Base-by-base conservation (phyloP, 352 stramenopile genomes). In the Globisporangium viniferum region DNA sequence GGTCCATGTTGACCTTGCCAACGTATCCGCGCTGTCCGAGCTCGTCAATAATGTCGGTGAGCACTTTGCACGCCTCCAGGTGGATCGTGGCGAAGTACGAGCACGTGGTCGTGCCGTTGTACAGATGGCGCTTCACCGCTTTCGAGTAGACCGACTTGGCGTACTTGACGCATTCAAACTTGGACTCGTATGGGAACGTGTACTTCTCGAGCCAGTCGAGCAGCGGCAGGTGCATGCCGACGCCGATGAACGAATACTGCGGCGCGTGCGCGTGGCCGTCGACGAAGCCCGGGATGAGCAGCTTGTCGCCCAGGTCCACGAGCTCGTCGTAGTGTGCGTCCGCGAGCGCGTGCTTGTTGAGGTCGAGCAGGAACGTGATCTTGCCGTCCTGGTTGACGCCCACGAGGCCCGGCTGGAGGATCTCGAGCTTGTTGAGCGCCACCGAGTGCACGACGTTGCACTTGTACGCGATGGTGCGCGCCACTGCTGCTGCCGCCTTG, bases 1-100 rank as follows among this genome's bases (percentile, higher is more conserved):
- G 89, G 77, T 99, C 96, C 96, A 99, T 98, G 72, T 94, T 97
- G 70, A 99, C 95, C 72, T 99, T 99, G 46, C 94, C 95, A 9
- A 98, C 77, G 75, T 91, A 94, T 0, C 87, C 95, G 22, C 96
- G 84, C 73, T 98, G 94, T 2, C 94, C 94, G 6, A 82, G 64
- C n/a, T 85, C 70, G 22, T 88, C 67, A 53, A 96, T 72, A 10
- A 98, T 80, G 73, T 98, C 92, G 0, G 86, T 77, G 14, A 99
- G 86, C n/a, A 90, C 73, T 74, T 98, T 97, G 71, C 77, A 97
- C 14, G 89, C 82, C 2, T 98, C 85, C 3, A 98, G 59, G 72
- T 98, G 92, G 20, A 98, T 74, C 20, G 91, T 98, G 8, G 81
- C 94, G 74, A 98, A 98, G 80, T 98, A 98, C 41, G 92, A 96